These are phyloP conservation scores for Septoria linicola DNA, from an alignment of 2,329 filamentous ascomycete species.

Conservation along the genomic window DNA sequence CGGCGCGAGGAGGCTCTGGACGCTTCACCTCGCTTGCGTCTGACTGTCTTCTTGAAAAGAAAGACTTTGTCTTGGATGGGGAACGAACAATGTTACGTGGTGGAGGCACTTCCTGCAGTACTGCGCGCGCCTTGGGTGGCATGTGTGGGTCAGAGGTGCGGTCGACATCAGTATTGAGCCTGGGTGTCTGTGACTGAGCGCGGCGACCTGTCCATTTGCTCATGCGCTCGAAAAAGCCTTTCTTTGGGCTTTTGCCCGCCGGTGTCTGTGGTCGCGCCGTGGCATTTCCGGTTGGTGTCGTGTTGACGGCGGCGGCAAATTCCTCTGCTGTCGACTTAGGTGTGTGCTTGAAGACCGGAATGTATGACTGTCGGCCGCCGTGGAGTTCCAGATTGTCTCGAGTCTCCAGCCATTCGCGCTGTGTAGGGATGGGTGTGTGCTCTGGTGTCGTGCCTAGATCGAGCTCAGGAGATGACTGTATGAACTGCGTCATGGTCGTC, in stretches of 20 bases:
- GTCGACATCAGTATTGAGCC: conserved; percentile 8
- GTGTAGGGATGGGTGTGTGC: conserved; percentile 34
- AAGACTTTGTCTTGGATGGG: conserved; percentile 33
- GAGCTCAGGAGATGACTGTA: conserved; percentile 28
- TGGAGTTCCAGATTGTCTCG: conserved; percentile 36
- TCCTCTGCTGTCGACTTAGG: conserved; percentile 27
- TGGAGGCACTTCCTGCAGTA: conserved; percentile 38
- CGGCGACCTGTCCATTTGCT: conserved; percentile 14
- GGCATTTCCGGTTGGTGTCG: conserved; percentile 15
- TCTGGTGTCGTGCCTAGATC: conserved; percentile 32
- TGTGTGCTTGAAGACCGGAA: conserved; percentile 31
- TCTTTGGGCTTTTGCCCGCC: conserved; percentile 41
- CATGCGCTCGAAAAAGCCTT: conserved; percentile 40
- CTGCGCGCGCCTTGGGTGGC: conserved; percentile 39
- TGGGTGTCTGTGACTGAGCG: conserved; percentile 11
- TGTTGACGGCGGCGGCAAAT: conserved; percentile 21
- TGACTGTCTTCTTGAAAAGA: conserved; percentile 24
- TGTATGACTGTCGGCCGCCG: conserved; percentile 37
- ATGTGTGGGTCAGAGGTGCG: conserved; percentile 15
- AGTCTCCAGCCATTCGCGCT: conserved; percentile 43
- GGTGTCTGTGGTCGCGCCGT: conserved; percentile 11
- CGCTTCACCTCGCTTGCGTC: conserved; percentile 14
- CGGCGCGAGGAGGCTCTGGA: conserved; percentile 14
- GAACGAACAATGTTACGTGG: conserved; percentile 25
- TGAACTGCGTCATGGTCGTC: conserved; percentile 34